These are phyloP conservation scores for Pezicula radicicola DNA, from an alignment of 2,329 filamentous ascomycete genomes.

Conservation along the genomic window DNA sequence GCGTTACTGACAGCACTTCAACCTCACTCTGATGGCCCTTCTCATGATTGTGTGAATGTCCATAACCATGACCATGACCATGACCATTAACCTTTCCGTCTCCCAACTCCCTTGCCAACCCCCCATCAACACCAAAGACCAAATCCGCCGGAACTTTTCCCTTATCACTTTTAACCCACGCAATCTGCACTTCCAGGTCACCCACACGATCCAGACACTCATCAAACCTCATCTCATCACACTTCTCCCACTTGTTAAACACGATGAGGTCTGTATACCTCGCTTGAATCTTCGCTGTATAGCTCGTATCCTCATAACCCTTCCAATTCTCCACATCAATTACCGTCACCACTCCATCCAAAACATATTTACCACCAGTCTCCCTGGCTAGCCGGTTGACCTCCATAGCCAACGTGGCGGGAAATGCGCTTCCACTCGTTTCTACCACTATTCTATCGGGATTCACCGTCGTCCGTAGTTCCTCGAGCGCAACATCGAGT, in stretches of 20 bases:
- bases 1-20: slow-evolving; percentile 81
- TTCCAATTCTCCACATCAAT: slow-evolving; percentile 77
- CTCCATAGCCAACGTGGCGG: slow-evolving; percentile 69
- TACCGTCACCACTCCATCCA: slow-evolving; percentile 69
- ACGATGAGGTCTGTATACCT: slow-evolving; percentile 70
- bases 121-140: slow-evolving; percentile 84
- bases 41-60: slow-evolving; percentile 33
- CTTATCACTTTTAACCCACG: slow-evolving; percentile 80
- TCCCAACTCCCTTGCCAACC: slow-evolving; percentile 58
- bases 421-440: slow-evolving; percentile 68
- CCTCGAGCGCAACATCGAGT: slow-evolving; percentile 73
- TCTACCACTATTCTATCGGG: slow-evolving; percentile 93
- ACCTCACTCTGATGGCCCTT: slow-evolving; percentile 76
- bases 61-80: slow-evolving; percentile 24
- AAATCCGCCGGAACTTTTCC: slow-evolving; percentile 77
- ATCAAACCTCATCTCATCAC: slow-evolving; percentile 59
- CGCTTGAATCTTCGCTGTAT: slow-evolving; percentile 70
- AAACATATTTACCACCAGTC: slow-evolving; percentile 51
- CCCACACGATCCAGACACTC: slow-evolving; percentile 63
- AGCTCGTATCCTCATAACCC: slow-evolving; percentile 69
- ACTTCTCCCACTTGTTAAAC: slow-evolving; percentile 70
- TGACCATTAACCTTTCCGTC: slow-evolving; percentile 30
- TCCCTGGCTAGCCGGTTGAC: slow-evolving; percentile 60
- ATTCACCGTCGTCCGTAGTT: slow-evolving; percentile 55
- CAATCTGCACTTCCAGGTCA: slow-evolving; percentile 61